phyloP scores from a whole-genome alignment of 345 rosid species.

The Geranium rotundifolium region DNA sequence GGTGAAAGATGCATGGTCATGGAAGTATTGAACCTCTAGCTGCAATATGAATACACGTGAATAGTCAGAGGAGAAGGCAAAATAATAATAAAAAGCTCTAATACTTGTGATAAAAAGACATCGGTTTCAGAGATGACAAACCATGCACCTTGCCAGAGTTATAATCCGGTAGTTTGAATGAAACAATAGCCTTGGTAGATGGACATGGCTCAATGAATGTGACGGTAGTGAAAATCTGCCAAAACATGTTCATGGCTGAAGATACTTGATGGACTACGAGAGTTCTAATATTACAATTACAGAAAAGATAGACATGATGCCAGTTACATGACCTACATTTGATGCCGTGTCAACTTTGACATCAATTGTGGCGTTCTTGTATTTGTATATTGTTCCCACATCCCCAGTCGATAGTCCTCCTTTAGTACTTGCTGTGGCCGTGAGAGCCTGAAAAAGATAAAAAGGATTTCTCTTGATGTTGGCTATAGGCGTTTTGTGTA shows the following conservation, averaged over 20 bases:
- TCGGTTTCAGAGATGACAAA: not conserved
- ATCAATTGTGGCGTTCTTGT: conserved; percentile 21
- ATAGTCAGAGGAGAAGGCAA: too few relatives aligned
- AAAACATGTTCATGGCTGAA: conserved; percentile 1
- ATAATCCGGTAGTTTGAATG: conserved; percentile 28
- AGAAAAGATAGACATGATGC: not conserved
- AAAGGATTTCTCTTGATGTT: not conserved
- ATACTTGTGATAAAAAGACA: not conserved
- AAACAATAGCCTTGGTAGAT: conserved; percentile 31
- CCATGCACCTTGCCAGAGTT: conserved; percentile 32
- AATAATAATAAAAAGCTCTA: too few relatives aligned
- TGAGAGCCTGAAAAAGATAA: conserved; percentile 20
- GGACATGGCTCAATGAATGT: conserved; percentile 18
- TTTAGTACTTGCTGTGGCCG: conserved; percentile 25
- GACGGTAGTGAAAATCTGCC: conserved; percentile 27
- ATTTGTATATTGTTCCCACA: conserved; percentile 23
- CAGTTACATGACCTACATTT: conserved; percentile 13
- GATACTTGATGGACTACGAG: not conserved
- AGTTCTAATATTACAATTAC: not conserved
- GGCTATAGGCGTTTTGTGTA: not conserved
- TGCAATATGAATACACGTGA: conserved; percentile 5
- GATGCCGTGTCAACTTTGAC: conserved; percentile 39
- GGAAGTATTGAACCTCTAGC: conserved; percentile 49
- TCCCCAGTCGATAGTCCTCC: conserved; percentile 39
- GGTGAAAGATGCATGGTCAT: conserved; percentile 45